A percentile compares a stretch with the other conserved stretches of the same genome.
phyloP scores from a whole-genome alignment of 2,329 filamentous ascomycete species.

The Colletotrichum euphorbiae region DNA sequence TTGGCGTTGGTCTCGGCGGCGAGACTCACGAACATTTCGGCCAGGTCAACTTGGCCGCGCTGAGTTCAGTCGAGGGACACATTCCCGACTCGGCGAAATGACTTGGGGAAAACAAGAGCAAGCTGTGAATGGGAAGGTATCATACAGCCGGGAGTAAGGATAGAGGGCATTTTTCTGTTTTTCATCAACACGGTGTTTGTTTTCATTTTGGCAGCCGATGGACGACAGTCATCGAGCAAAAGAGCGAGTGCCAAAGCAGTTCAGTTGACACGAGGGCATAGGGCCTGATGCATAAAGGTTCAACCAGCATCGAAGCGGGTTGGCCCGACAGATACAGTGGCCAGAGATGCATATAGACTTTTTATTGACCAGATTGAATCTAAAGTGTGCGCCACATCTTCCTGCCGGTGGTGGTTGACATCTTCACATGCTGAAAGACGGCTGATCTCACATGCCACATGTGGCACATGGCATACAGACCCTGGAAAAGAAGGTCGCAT shows the following conservation, averaged over 20 bases:
- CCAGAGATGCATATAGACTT: constrained; percentile 37
- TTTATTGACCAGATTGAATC: background rate
- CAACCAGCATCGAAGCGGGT: constrained; percentile 31
- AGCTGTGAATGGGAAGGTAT: background rate
- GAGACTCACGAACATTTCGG: constrained; percentile 56
- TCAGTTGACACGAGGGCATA: constrained; percentile 33
- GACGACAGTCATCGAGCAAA: constrained; percentile 21
- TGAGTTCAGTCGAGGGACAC: constrained; percentile 65
- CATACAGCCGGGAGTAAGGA: constrained; percentile 38
- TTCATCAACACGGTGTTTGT: constrained; percentile 9
- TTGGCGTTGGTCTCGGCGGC: constrained; percentile 56
- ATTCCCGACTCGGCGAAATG: constrained; percentile 52
- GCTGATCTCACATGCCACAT: background rate
- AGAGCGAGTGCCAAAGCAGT: constrained; percentile 3
- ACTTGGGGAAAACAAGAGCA: background rate
- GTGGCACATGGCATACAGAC: background rate
- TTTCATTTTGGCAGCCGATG: constrained; percentile 26
- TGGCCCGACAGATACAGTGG: constrained; percentile 31
- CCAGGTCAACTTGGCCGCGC: constrained; percentile 67
- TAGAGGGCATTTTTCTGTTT: constrained; percentile 18
- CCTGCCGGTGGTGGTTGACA: background rate
- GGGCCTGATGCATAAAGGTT: constrained; percentile 34
- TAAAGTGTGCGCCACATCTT: background rate
- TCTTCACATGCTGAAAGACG: constrained; percentile 1
- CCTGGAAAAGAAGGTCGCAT: constrained; percentile 34